phyloP scores from a whole-genome alignment of 179 eudicot species.

The Spergularia azorica region DNA sequence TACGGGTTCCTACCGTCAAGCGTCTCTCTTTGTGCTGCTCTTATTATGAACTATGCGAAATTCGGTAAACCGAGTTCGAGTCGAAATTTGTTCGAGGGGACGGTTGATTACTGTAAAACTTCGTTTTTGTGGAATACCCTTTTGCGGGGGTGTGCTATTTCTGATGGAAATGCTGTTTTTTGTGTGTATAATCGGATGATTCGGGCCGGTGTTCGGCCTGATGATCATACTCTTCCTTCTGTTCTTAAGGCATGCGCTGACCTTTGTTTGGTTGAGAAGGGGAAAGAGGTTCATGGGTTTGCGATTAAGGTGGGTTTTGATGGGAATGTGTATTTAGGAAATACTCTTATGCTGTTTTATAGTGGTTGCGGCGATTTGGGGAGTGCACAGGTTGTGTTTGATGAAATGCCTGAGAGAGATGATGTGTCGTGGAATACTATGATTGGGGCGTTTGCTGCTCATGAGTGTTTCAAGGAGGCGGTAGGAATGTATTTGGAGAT shows the following conservation, averaged over 20 bases:
- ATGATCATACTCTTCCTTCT: slow-evolving; percentile 69
- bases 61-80: slow-evolving; percentile 30
- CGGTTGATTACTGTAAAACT: slow-evolving; percentile 33
- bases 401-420: slow-evolving; percentile 64
- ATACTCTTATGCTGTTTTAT: slow-evolving; percentile 64
- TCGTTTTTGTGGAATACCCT: slow-evolving; percentile 65
- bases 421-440: slow-evolving; percentile 68
- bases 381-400: slow-evolving; percentile 50
- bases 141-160: slow-evolving; percentile 36
- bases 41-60: slow-evolving; percentile 50
- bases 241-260: slow-evolving; percentile 63
- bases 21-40: slow-evolving; percentile 52
- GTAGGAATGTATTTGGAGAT: slow-evolving; percentile 41
- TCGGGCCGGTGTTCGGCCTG: slow-evolving; percentile 43
- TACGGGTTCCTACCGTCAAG: slow-evolving; percentile 46
- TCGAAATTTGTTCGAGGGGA: slow-evolving; percentile 30
- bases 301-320: slow-evolving; percentile 55
- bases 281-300: slow-evolving; percentile 65
- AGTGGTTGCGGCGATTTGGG: slow-evolving; percentile 39
- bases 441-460: slow-evolving; percentile 43
- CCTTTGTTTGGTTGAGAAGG: slow-evolving; percentile 36
- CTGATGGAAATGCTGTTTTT: slow-evolving; percentile 32
- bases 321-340: slow-evolving; percentile 54
- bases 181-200: slow-evolving; percentile 47
- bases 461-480: slow-evolving; percentile 35